These are phyloP conservation scores for Ganoderma multipileum DNA, from an alignment of 1,284 basidiomycete species.

Conservation along the genomic window DNA sequence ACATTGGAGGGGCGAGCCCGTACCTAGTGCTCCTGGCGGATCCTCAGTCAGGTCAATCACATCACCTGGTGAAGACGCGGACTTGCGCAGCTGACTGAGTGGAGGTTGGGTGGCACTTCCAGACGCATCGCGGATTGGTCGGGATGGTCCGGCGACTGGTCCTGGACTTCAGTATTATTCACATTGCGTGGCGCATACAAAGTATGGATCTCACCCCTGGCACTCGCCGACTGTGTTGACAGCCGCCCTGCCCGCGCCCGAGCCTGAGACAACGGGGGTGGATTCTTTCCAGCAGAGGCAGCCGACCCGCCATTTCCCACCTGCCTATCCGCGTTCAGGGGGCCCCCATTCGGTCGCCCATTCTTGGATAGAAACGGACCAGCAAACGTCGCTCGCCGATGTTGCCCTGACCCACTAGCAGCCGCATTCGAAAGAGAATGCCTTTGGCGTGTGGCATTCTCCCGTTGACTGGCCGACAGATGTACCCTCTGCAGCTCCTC, in stretches of 20 bases:
- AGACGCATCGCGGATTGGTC: neutral
- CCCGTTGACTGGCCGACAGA: neutral
- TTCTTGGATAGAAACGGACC: neutral
- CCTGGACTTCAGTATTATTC: neutral
- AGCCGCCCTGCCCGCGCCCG: neutral
- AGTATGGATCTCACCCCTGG: neutral
- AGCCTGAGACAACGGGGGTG: neutral
- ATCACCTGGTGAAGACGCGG: neutral
- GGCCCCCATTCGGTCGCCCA: neutral
- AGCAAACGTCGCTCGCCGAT: neutral
- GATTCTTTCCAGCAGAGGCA: neutral
- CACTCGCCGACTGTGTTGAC: neutral
- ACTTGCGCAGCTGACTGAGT: neutral
- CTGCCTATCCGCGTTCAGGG: neutral
- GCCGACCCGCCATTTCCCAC: neutral
- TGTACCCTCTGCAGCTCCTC: neutral
- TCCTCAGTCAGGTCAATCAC: conserved; percentile 1
- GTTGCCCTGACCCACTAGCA: neutral
- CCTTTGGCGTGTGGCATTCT: neutral
- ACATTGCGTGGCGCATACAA: neutral
- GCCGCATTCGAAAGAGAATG: neutral
- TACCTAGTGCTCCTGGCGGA: neutral
- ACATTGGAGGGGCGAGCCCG: too few relatives aligned
- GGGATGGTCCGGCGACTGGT: neutral
- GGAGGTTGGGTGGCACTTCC: neutral